Base-by-base conservation (phyloP, 495 filamentous ascomycete genomes). In the Bryoglossum gracile region DNA sequence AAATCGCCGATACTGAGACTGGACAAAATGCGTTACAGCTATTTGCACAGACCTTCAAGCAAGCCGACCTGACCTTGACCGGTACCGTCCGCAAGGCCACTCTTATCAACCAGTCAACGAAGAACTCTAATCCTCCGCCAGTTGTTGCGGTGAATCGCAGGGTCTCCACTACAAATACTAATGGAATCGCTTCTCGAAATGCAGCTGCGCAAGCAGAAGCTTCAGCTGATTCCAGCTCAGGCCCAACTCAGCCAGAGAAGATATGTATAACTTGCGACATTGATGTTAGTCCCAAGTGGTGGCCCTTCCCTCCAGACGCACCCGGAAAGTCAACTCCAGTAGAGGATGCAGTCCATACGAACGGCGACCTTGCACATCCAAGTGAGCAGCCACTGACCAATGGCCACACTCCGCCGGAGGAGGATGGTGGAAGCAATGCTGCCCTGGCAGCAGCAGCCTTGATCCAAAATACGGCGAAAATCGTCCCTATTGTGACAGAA, bases 61-160 rank as follows among this genome's bases (percentile, higher is more conserved):
- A 97, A 63, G 89, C 91, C 16, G 92, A 99, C 56, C 73, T 91
- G 17, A 77, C 84, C 14, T 66, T 95, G 45, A 95, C 89, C 6
- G 91, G 91, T 17, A 95, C 92, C 14, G 83, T 89, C 34, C 82
- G 92, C 17, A 96, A 95, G 61, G 91, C 94, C 3, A 56, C 51
- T 16, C 51, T 61, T 5, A 33, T 56, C 23, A 54, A 50, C 26
- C 57, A 57, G 33, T 61, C 51, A 14, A 56, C 58, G 9, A 62
- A 58, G 26, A 46, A 32, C 23, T 35, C 44, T 8, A 56, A 56
- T 34, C 53, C 49, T 13, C 4, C 38, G 4, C 8, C 35, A 2
- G 25, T 18, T 23, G 14, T 42, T 21, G 6, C 48, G 30, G 14
- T 46, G 21, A 56, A 62, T 40, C 59, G 59, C 33, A 32, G 52